Evolutionary conservation across 192 early-diverging fungal species (phyloP).

Genomic region (Funneliformis geosporum): DNA sequence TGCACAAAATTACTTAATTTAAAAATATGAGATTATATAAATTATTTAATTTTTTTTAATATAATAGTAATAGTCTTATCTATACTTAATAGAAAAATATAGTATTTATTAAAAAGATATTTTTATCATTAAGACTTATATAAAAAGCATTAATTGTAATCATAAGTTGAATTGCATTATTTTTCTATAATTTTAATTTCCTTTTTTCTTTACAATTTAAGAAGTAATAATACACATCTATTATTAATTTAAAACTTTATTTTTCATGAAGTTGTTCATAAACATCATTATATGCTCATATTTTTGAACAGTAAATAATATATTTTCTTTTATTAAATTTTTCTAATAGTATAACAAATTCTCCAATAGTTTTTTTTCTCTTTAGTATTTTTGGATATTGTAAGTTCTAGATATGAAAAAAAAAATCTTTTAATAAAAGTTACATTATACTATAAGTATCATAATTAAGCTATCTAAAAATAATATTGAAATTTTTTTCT

Average conservation of each 20-base stretch:
- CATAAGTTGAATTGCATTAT: slow-evolving; percentile 5
- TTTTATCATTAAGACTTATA: slow-evolving; percentile 10
- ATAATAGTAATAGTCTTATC: too few species aligned
- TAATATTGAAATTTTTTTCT: background rate
- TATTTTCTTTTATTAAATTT: background rate
- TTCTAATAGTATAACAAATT: background rate
- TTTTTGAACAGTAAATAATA: background rate
- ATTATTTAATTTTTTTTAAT: background rate
- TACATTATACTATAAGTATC: background rate
- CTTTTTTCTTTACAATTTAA: slow-evolving; percentile 1
- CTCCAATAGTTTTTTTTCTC: background rate
- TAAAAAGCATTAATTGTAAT: slow-evolving; percentile 3
- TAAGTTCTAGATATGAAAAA: background rate
- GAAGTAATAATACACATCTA: background rate
- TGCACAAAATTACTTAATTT: background rate
- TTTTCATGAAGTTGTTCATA: background rate
- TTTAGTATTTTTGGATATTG: background rate
- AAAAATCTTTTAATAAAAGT: background rate
- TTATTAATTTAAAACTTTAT: background rate
- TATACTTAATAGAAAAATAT: slow-evolving; percentile 4
- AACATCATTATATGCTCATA: too few species aligned
- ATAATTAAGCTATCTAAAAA: background rate
- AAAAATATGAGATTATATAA: background rate
- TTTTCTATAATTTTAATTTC: slow-evolving; percentile 6
- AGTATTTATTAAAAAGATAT: background rate